Base-by-base conservation (phyloP, 768 basidiomycete genomes). In the Mrakia gelida region DNA sequence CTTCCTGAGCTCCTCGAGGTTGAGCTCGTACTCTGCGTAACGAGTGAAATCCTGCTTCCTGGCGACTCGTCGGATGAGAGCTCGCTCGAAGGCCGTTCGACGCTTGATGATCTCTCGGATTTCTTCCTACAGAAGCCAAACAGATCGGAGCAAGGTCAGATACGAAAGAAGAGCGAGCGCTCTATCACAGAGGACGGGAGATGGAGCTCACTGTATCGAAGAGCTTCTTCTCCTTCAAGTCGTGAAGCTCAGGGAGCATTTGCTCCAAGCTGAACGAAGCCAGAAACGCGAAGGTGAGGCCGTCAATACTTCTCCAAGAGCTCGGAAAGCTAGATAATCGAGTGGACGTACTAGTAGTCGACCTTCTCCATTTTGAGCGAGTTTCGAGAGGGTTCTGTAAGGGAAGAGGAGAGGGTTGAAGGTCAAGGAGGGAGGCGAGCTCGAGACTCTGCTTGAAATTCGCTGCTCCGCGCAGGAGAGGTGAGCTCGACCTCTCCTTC, bases 211-310 rank as follows among this genome's bases (percentile, higher is more conserved):
- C 92, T 85, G 90, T 87, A 0, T 92, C 91, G 84, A 98, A 96
- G 59, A 97, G 85, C 80, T 88, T 89, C 85, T 92, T 94, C 81
- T 94, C 89, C 79, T 92, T 90, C 16, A 96, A 87, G 85, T 95
- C 94, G 85, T 93, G 95, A 83, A 96, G 91, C 90, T 97, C 95
- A 68, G 91, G 89, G 89, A 96, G 92, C 90, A 95, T 95, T 89
- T 93, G 89, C 88, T 98, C 95, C 95, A 98, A 95, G 63, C 32
- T 80, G 79, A 38, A 74, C 21, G 49, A 56, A 34, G 21, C 70
- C n/a, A 16, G 49, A 71, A 32, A 59, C 38, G 38, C 38, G 38
- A 38, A 38, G 38, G 71, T 15, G 41, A 28, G 38, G n/a, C n/a
- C 26, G 67, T 28, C n/a, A 61, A 38, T 9, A 9, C 23, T 43